These are phyloP conservation scores for Cystofilobasidium capitatum DNA, from an alignment of 768 basidiomycete species.

Conservation along the genomic window DNA sequence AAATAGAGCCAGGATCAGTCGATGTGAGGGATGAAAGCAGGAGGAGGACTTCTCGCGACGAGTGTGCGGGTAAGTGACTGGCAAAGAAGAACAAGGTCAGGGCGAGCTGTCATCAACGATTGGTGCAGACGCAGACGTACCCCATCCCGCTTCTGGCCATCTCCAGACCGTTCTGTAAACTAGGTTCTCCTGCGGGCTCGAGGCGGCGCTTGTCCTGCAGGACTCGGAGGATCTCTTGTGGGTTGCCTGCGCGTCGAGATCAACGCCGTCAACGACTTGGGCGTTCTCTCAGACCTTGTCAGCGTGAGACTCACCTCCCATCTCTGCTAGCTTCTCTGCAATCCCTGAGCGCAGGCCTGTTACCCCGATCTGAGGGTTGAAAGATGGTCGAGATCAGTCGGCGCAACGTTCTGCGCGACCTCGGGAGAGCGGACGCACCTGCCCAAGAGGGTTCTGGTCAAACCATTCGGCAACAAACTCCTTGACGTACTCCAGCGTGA, in stretches of 20 bases:
- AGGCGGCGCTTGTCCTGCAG: constrained; percentile 70
- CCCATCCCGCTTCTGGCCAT: constrained; percentile 91
- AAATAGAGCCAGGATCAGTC: constrained; percentile 93
- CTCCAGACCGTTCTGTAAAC: constrained; percentile 92
- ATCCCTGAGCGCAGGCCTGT: constrained; percentile 86
- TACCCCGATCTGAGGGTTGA: constrained; percentile 55
- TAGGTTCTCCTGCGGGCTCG: constrained; percentile 84
- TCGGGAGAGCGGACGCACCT: constrained; percentile 37
- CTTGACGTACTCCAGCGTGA: constrained; percentile 78
- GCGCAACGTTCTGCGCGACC: not conserved
- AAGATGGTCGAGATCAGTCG: not conserved
- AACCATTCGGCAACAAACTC: constrained; percentile 96
- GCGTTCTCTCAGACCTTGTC: not conserved
- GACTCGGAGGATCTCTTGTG: constrained; percentile 83
- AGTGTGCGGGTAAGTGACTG: constrained; percentile 94
- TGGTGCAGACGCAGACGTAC: constrained; percentile 43
- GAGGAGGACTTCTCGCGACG: constrained; percentile 87
- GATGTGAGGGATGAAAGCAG: constrained; percentile 93
- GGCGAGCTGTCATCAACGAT: not conserved
- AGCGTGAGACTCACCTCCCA: constrained; percentile 69
- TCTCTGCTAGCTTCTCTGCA: constrained; percentile 79
- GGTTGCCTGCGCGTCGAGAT: constrained; percentile 61
- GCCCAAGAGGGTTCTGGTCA: constrained; percentile 96
- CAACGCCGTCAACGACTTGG: no score
- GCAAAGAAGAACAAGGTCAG: constrained; percentile 20